Percentiles rank a stretch among this genome's conserved stretches.
phyloP scores from a whole-genome alignment of 2,329 filamentous ascomycete genomes.

The Neopestalotiopsis rosae region DNA sequence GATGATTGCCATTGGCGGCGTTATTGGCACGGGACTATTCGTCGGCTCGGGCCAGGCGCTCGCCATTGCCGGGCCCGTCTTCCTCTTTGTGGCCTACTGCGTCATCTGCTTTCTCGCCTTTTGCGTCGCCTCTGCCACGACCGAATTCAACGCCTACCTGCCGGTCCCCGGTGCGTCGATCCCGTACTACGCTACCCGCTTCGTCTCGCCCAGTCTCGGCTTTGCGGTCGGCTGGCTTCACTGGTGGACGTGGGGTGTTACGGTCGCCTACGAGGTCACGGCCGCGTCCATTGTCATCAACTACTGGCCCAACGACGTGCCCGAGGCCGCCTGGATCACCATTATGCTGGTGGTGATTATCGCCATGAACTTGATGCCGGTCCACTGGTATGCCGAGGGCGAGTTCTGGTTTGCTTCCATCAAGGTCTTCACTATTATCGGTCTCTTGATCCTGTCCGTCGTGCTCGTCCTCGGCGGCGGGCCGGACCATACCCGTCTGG shows the following conservation, averaged over 20 bases:
- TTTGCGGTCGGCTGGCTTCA: constrained; percentile 48
- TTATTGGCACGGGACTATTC: constrained; percentile 47
- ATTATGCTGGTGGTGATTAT: constrained; percentile 45
- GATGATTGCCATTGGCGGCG: constrained; percentile 22
- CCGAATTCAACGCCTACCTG: constrained; percentile 33
- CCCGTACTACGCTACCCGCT: constrained; percentile 30
- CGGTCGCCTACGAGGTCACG: constrained; percentile 48
- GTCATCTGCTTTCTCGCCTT: constrained; percentile 58
- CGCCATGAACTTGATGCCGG: constrained; percentile 45
- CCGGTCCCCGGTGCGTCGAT: constrained; percentile 19
- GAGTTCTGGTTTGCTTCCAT: constrained; percentile 56
- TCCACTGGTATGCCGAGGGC: constrained; percentile 53
- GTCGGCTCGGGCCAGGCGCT: constrained; percentile 40
- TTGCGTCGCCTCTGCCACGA: constrained; percentile 52
- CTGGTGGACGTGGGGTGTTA: constrained; percentile 50
- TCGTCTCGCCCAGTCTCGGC: constrained; percentile 27
- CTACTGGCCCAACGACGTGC: constrained; percentile 36
- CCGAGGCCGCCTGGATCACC: constrained; percentile 47
- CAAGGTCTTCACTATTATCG: constrained; percentile 55
- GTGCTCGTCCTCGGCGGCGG: constrained; percentile 53
- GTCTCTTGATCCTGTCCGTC: constrained; percentile 52
- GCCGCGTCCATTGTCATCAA: constrained; percentile 50
- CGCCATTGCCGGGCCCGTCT: constrained; percentile 35
- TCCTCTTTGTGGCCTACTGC: constrained; percentile 48
- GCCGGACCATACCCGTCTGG: constrained; percentile 46